Evolutionary conservation across 2,329 filamentous ascomycete species (phyloP).

Genomic region (Venturia carpophila): DNA sequence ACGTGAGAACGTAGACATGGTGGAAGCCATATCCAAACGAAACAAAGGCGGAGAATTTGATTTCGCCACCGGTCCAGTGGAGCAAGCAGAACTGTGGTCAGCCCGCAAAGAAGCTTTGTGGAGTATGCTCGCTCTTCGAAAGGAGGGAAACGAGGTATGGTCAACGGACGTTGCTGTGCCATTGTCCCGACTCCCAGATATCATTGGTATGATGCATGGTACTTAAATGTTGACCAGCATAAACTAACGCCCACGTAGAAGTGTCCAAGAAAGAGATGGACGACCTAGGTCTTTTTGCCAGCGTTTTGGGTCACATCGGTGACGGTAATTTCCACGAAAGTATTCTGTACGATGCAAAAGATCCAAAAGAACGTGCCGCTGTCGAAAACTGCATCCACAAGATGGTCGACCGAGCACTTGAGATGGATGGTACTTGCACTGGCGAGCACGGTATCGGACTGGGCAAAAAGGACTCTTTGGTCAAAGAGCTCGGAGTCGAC

Average conservation of each 20-base stretch:
- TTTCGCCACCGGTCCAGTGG: constrained; percentile 46
- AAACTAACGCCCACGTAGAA: constrained; percentile 42
- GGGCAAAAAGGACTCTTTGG: constrained; percentile 73
- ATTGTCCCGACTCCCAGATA: constrained; percentile 59
- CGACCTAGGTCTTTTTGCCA: constrained; percentile 75
- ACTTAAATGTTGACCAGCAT: neutral
- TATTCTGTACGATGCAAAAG: constrained; percentile 73
- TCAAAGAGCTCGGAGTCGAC: constrained; percentile 71
- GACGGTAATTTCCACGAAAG: constrained; percentile 93
- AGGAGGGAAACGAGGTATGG: constrained; percentile 52
- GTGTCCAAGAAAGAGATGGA: constrained; percentile 85
- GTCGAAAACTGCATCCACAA: constrained; percentile 77
- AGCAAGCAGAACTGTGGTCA: constrained; percentile 51
- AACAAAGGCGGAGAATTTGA: constrained; percentile 51
- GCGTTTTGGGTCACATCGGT: constrained; percentile 81
- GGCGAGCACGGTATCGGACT: constrained; percentile 82
- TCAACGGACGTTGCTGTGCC: constrained; percentile 65
- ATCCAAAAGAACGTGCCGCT: constrained; percentile 62
- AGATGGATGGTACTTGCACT: constrained; percentile 91
- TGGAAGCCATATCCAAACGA: constrained; percentile 57
- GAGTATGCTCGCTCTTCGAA: constrained; percentile 51
- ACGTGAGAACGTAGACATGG: constrained; percentile 63
- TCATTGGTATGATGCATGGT: constrained; percentile 42
- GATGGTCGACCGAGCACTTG: constrained; percentile 83
- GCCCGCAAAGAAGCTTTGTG: constrained; percentile 54